phyloP scores from a whole-genome alignment of 352 stramenopile genomes.

The Phytophthora hybrid region DNA sequence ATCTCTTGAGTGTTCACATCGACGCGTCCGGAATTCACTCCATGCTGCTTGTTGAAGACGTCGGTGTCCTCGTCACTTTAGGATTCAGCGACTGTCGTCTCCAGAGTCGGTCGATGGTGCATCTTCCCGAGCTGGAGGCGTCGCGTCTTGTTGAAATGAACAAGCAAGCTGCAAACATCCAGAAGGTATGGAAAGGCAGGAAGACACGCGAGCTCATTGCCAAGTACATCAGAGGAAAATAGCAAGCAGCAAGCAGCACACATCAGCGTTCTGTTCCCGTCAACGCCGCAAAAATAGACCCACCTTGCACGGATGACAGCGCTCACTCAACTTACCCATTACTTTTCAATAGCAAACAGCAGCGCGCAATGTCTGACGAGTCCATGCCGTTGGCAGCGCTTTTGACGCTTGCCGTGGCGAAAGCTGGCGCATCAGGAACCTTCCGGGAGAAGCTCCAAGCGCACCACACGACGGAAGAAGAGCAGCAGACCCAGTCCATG shows the following conservation, averaged over 20 bases:
- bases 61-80: slow-evolving; percentile 38
- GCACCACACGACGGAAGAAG: slow-evolving; percentile 39
- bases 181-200: slow-evolving; percentile 67
- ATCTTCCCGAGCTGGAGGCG: slow-evolving; percentile 54
- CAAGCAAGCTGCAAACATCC: slow-evolving; percentile 49
- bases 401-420: slow-evolving; percentile 32
- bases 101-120: slow-evolving; percentile 45
- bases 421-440: slow-evolving; percentile 13
- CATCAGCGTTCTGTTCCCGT: background rate
- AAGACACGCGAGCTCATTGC: slow-evolving; percentile 60
- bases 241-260: background rate
- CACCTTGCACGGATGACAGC: background rate
- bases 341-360: background rate
- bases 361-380: slow-evolving; percentile 21
- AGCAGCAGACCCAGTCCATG: slow-evolving; percentile 69
- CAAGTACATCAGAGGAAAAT: slow-evolving; percentile 49
- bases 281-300: slow-evolving; percentile 19
- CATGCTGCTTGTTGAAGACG: slow-evolving; percentile 40
- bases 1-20: slow-evolving; percentile 51
- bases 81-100: slow-evolving; percentile 56
- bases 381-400: slow-evolving; percentile 15
- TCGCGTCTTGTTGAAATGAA: slow-evolving; percentile 45
- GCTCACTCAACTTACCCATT: too few relatives aligned
- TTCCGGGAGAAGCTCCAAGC: slow-evolving; percentile 21
- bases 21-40: slow-evolving; percentile 55